Conservation (phyloP, 169 alveolate species). For the Perkinsus olseni region DNA sequence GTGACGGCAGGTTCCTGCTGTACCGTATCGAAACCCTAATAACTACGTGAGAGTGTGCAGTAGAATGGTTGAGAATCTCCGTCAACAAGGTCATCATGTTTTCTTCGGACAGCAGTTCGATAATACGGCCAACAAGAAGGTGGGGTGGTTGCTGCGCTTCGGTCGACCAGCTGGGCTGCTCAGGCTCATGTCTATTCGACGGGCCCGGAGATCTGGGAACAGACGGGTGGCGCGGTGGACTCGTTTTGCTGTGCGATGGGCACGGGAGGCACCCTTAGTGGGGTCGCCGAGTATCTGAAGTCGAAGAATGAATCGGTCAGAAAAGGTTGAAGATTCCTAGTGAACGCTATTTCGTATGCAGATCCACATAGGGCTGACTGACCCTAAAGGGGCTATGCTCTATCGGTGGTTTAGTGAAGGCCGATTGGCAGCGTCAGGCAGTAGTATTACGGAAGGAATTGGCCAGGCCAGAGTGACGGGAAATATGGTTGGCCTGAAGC, state of each 20-base stretch:
- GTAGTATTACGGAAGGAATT: not conserved
- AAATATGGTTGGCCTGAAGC: constrained; percentile 13
- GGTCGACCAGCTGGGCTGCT: too few relatives aligned
- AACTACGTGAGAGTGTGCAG: constrained; percentile 45
- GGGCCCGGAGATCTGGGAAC: constrained; percentile 70
- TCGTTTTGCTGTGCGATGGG: constrained; percentile 63
- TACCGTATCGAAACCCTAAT: constrained; percentile 31
- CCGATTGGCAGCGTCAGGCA: too few relatives aligned
- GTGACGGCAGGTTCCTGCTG: too few relatives aligned
- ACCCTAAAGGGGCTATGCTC: not conserved
- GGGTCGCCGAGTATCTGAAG: constrained; percentile 40
- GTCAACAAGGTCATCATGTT: constrained; percentile 9
- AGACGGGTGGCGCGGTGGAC: constrained; percentile 64
- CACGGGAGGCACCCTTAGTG: constrained; percentile 82
- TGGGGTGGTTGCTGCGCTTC: too few relatives aligned
- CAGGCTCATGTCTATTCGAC: constrained; percentile 73
- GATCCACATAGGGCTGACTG: not conserved
- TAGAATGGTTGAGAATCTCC: constrained; percentile 38
- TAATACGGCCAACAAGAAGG: constrained; percentile 60
- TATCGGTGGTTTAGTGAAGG: too few relatives aligned
- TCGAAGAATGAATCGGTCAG: not conserved
- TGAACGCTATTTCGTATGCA: not conserved
- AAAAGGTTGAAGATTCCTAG: constrained; percentile 2
- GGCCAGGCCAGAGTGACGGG: constrained; percentile 23
- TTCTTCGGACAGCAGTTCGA: constrained; percentile 55